Evolutionary conservation across 148 eudicot species (phyloP), one percentile per base, ranked within the genome.

Genomic region (Nepenthes mirabilis): DNA sequence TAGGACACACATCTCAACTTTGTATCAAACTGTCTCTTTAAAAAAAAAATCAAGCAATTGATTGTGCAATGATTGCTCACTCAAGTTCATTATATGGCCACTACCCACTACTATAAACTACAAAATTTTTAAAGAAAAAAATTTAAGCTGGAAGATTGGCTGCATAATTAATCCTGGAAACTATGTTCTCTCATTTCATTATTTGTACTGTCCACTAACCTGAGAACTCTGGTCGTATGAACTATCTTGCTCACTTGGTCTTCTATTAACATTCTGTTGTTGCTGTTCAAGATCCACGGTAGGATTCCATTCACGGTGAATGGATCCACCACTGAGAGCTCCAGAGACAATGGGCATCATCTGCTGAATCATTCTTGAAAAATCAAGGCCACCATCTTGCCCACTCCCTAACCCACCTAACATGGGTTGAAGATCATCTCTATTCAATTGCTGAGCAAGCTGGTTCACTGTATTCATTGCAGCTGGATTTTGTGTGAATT

Each of bases 291-390:
- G 71, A 54, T 66, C 61, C 58, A 68, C 35, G 32, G 54, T 57
- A 61, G 67, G 62, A 10, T 51, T 12, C 8, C 58, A 61, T 61
- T 69, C 76, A 67, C 65, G 60, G 37, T n/a, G 61, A 51, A 63
- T 52, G 8, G 91, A 70, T 57, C 72, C 70, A 45, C 94, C 83
- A 45, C 94, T 80, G 40, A 93, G 79, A 63, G 90, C 96, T 65
- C 84, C 86, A 70, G 98, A 82, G 62, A 93, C 98, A 72, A 93
- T 71, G 51, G 98, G 98, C 98, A 93, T 83, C 98, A 88, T 88
- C 74, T 93, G 96, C 63, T 88, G 98, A 72, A 93, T 57, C 99
- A 93, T 86, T 36, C 87, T 78, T 36, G 95, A 80, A 57, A 89
- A 68, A 73, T 88, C 91, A 68, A 88, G 11, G 55, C 85, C 83